phyloP scores from a whole-genome alignment of 768 basidiomycete species.

The Paxillus ammoniavirescens region DNA sequence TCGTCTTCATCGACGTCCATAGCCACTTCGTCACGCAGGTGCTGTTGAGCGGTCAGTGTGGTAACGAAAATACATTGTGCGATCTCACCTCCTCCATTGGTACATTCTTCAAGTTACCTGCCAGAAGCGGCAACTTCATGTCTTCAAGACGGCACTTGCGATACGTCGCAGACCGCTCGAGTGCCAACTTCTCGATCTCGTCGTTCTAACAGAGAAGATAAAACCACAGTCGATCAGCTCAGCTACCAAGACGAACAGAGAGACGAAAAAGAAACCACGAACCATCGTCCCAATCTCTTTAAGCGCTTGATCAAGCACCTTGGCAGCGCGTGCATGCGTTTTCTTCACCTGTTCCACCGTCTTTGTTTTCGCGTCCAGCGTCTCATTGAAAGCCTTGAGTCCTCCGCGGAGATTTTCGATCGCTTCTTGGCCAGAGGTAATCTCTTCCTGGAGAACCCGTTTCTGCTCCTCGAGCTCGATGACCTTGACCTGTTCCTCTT shows the following conservation, averaged over 20 bases:
- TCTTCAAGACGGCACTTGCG: conserved; percentile 94
- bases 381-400: conserved; percentile 57
- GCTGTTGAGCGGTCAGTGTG: conserved; percentile 41
- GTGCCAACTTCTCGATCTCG: conserved; percentile 83
- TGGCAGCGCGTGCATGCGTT: conserved; percentile 64
- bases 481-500: conserved; percentile 54
- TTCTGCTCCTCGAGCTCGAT: conserved; percentile 55
- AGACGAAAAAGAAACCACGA: conserved; percentile 21
- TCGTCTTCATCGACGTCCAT: conserved; percentile 95
- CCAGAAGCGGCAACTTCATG: conserved; percentile 72
- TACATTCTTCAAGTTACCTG: conserved; percentile 80
- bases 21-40: conserved; percentile 77
- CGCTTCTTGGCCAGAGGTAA: conserved; percentile 53
- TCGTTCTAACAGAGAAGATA: conserved; percentile 54
- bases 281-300: conserved; percentile 89
- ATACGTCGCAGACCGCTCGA: conserved; percentile 85
- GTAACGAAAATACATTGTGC: neutral
- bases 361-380: conserved; percentile 70
- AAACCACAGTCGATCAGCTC: neutral
- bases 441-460: conserved; percentile 52
- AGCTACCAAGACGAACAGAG: conserved; percentile 22
- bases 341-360: conserved; percentile 75
- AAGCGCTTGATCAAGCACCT: conserved; percentile 78
- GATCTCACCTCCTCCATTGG: conserved; percentile 88
- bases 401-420: conserved; percentile 60